phyloP scores from a whole-genome alignment of 495 filamentous ascomycete genomes.

The Usnea hakonensis region DNA sequence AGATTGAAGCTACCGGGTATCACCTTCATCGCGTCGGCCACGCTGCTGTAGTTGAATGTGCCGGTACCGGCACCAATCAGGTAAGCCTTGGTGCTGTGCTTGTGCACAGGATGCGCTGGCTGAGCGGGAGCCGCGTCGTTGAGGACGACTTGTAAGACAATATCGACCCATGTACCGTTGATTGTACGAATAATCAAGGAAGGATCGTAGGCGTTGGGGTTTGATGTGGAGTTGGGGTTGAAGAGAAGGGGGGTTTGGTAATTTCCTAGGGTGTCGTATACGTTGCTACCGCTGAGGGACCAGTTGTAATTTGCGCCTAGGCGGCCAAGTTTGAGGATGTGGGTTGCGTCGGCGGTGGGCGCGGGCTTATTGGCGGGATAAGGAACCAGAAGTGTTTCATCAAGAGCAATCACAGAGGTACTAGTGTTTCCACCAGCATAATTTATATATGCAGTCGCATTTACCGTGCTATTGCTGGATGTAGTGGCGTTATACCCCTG shows the following conservation, averaged over 20 bases:
- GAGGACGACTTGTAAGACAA: constrained; percentile 16
- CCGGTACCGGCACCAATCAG: constrained; percentile 46
- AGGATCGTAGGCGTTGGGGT: constrained; percentile 2
- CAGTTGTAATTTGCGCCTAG: constrained; percentile 10
- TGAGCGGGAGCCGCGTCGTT: constrained; percentile 18
- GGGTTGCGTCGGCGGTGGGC: constrained; percentile 11
- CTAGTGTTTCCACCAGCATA: constrained; percentile 26
- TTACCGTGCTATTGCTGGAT: constrained; percentile 4
- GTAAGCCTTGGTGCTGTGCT: constrained; percentile 54
- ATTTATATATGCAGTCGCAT: constrained; percentile 26
- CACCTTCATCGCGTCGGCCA: constrained; percentile 43
- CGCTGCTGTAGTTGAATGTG: constrained; percentile 41
- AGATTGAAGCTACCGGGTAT: constrained; percentile 47
- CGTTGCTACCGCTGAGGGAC: constrained; percentile 12
- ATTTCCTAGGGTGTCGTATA: constrained; percentile 7
- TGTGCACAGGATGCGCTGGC: constrained; percentile 50
- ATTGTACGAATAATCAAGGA: constrained; percentile 16
- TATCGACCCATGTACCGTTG: constrained; percentile 21
- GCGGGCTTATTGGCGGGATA: constrained; percentile 11
- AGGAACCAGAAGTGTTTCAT: constrained; percentile 12
- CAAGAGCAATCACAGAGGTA: constrained; percentile 26
- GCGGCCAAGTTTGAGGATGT: constrained; percentile 21
- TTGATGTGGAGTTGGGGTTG: constrained; percentile 10
- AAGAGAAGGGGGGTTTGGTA: constrained; percentile 19
- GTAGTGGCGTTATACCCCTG: neutral